phyloP scores from a whole-genome alignment of 1,284 basidiomycete species.

The Xanthoconium separans region DNA sequence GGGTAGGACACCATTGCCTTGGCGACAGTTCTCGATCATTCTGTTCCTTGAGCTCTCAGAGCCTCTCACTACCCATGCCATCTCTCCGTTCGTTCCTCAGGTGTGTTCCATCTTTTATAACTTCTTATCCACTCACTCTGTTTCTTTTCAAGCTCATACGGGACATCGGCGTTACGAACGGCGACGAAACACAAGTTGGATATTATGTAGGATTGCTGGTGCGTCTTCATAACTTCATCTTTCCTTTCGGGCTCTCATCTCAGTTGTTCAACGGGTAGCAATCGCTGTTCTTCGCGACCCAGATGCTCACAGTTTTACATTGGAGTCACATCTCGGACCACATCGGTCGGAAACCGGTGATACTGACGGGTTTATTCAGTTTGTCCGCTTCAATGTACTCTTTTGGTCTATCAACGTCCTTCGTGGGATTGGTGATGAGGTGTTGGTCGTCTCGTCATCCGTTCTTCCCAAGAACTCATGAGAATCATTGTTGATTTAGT shows the following conservation, averaged over 20 bases:
- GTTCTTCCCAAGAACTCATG: not conserved
- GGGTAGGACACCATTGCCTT: constrained; percentile 34
- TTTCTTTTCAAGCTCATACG: constrained; percentile 44
- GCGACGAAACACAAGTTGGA: constrained; percentile 50
- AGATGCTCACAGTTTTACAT: constrained; percentile 52
- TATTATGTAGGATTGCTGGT: constrained; percentile 61
- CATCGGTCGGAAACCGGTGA: constrained; percentile 51
- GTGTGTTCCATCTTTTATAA: constrained; percentile 26
- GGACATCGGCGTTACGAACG: constrained; percentile 68
- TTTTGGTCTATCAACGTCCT: constrained; percentile 53
- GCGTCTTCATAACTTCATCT: constrained; percentile 15
- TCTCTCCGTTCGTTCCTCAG: constrained; percentile 48
- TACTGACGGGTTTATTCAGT: constrained; percentile 48
- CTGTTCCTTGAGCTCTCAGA: constrained; percentile 45
- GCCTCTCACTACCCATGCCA: constrained; percentile 53
- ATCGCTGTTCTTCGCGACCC: constrained; percentile 53
- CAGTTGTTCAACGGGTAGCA: constrained; percentile 33
- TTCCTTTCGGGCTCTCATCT: not conserved
- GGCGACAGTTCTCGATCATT: constrained; percentile 34
- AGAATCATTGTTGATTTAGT: constrained; percentile 24
- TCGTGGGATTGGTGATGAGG: constrained; percentile 48
- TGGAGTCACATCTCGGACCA: constrained; percentile 57
- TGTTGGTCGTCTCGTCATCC: constrained; percentile 1
- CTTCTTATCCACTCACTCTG: not conserved
- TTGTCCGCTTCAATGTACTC: constrained; percentile 50